Percentiles rank a stretch among this genome's conserved stretches.
Evolutionary conservation across 2,329 filamentous ascomycete species (phyloP).

Genomic region (Botrytis byssoidea): DNA sequence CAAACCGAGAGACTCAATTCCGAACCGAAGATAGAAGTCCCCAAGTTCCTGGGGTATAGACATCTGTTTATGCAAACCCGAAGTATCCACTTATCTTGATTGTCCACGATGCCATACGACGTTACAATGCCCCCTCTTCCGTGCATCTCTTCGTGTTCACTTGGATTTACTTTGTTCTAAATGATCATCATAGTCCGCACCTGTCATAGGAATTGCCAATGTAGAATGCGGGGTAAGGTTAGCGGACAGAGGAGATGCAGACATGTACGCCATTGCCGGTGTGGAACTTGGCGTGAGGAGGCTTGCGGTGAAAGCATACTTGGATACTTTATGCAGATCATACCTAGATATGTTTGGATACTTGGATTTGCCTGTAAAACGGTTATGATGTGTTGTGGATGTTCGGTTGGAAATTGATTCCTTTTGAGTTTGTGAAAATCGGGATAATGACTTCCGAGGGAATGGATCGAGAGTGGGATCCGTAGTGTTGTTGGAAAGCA

Average conservation of each 20-base stretch:
- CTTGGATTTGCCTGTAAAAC: neutral
- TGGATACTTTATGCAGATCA: neutral
- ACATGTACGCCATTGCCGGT: constrained; percentile 14
- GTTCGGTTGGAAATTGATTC: neutral
- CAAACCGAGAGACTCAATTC: neutral
- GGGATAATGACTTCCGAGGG: constrained; percentile 1
- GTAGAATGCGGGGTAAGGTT: constrained; percentile 16
- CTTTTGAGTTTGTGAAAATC: neutral
- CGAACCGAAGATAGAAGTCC: neutral
- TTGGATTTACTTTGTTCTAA: neutral
- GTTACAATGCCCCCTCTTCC: constrained; percentile 16
- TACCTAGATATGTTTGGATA: neutral
- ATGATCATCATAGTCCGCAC: constrained; percentile 5
- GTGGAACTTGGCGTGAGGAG: neutral
- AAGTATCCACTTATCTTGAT: neutral
- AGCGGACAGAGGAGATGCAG: neutral
- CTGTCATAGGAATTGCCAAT: neutral
- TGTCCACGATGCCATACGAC: constrained; percentile 13
- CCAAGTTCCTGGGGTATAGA: neutral
- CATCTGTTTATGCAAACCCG: neutral
- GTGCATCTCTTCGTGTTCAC: neutral
- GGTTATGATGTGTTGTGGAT: neutral
- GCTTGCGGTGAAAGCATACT: neutral
- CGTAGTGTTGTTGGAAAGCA: neutral
- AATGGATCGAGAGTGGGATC: neutral